These are phyloP conservation scores for Hermanozyma aechmeae DNA, from an alignment of 805 yeast species.

Conservation along the genomic window DNA sequence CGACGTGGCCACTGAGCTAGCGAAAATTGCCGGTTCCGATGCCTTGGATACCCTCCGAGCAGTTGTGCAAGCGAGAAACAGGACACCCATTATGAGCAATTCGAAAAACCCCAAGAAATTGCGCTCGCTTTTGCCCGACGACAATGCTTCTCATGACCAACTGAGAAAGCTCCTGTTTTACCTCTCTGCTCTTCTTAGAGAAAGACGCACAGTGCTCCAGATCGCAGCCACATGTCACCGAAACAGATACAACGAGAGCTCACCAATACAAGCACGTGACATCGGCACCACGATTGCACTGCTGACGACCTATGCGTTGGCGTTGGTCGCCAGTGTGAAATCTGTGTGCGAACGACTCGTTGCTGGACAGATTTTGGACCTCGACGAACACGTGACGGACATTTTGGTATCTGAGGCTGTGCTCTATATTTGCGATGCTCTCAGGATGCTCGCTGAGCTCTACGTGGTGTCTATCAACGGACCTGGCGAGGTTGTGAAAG, in stretches of 20 bases:
- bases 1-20: constrained; percentile 30
- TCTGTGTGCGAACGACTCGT: too few species aligned
- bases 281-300: too few species aligned
- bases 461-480: constrained; percentile 27
- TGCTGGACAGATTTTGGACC: too few species aligned
- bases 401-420: too few species aligned
- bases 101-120: constrained; percentile 14
- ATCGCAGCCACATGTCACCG: constrained; percentile 24
- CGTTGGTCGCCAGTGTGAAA: too few species aligned
- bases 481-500: constrained; percentile 21
- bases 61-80: constrained; percentile 27
- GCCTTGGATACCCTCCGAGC: constrained; percentile 41
- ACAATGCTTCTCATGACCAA: constrained; percentile 19
- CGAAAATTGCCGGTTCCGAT: constrained; percentile 27
- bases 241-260: constrained; percentile 7
- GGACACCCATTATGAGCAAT: constrained; percentile 23
- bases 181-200: constrained; percentile 35
- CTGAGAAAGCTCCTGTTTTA: constrained; percentile 23
- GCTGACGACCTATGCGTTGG: too few species aligned
- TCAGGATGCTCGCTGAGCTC: constrained; percentile 30
- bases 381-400: too few species aligned
- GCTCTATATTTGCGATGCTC: constrained; percentile 22
- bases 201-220: constrained; percentile 41
- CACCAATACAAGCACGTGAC: too few species aligned
- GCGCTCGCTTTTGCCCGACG: constrained; percentile 26